phyloP scores from a whole-genome alignment of 2,329 filamentous ascomycete species.

The Aspergillus flavus region DNA sequence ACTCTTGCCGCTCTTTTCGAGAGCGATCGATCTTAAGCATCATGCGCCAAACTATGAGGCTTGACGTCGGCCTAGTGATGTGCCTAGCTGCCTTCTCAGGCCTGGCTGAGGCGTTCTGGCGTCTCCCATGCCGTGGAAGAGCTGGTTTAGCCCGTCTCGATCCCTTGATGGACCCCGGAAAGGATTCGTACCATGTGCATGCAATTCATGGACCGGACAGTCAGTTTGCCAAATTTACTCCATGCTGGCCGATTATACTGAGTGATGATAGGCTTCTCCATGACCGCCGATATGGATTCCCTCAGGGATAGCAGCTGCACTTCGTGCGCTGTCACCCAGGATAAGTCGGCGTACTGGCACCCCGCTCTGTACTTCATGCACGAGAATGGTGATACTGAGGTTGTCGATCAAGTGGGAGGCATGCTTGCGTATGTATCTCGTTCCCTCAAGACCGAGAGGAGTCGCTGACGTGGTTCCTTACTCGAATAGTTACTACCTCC shows the following conservation, averaged over 20 bases:
- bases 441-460: too few species aligned
- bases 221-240: constrained; percentile 52
- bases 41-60: constrained; percentile 21
- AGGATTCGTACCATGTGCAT: constrained; percentile 68
- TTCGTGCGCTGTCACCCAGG: constrained; percentile 76
- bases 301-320: constrained; percentile 70
- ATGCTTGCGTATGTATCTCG: constrained; percentile 73
- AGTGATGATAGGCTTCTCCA: constrained; percentile 62
- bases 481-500: constrained; percentile 74
- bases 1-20: constrained; percentile 18
- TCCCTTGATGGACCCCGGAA: constrained; percentile 68
- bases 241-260: constrained; percentile 12
- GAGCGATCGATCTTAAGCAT: constrained; percentile 7
- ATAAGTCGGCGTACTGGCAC: constrained; percentile 88
- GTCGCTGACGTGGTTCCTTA: background rate
- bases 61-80: constrained; percentile 26
- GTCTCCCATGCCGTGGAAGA: constrained; percentile 77
- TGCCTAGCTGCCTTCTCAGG: constrained; percentile 33
- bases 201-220: constrained; percentile 74
- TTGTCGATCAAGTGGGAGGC: constrained; percentile 75
- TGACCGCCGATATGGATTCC: constrained; percentile 58
- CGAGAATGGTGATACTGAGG: constrained; percentile 64
- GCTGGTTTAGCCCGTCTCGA: constrained; percentile 74
- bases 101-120: constrained; percentile 74
- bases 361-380: constrained; percentile 78